Evolutionary conservation across 257 asterid species (phyloP), one percentile per base, ranked within the genome.

Genomic region (Haberlea rhodopensis): DNA sequence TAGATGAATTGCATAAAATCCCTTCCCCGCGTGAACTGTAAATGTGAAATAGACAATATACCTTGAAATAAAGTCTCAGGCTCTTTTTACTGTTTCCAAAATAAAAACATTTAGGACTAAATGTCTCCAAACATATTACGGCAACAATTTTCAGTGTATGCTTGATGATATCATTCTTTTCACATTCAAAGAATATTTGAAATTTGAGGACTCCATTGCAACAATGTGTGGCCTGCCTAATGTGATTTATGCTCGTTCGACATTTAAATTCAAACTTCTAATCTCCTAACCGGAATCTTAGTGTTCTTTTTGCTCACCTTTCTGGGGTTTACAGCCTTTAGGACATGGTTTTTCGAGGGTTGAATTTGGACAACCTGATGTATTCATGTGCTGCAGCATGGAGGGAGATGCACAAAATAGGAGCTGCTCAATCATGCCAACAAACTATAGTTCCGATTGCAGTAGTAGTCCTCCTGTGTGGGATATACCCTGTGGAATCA

Each of bases 401-500:
- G 80, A 71, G 64, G 65, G 53, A 59, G 58, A 73, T 23, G 49
- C 53, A 16, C 28, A 16, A 3, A 49, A 71, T 5, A 67, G 21
- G 56, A 80, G 72, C 28, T 89, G 90, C 64, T 56, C 73, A 54
- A 53, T 66, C 62, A 27, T 74, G 63, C 77, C 79, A 22, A 59
- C 45, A 2, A 49, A 73, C 64, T n/a, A 57, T 22, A 31, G 54
- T 56, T 52, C 54, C 16, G 71, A 62, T 46, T 26, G 66, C 18
- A 55, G 68, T 54, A 69, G 66, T 65, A 48, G 13, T 43, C 68
- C 26, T 24, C 51, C 67, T 23, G 62, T 60, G 37, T 91, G 98
- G 98, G 88, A 89, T 58, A 82, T 89, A 62, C 96, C 98, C 5
- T 81, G 92, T 64, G 98, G 96, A 34, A 73, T 60, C 11, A 77